Evolutionary conservation across 352 stramenopile species (phyloP), one percentile per base, ranked within the genome.

Genomic region (Phytopythium litorale): DNA sequence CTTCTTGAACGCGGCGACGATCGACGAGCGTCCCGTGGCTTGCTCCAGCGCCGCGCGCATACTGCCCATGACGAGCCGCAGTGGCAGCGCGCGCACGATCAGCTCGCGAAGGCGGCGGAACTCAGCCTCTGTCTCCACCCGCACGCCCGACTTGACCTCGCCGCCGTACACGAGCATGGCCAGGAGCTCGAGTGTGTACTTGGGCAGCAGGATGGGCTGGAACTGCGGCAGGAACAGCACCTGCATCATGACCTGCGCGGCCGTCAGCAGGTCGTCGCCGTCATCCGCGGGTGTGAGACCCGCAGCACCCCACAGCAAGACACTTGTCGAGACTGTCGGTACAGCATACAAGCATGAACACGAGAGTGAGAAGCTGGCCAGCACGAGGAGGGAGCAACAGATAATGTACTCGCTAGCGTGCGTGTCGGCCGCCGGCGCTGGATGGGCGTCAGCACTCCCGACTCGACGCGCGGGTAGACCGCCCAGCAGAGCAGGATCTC

Each of bases 401-500:
- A 7, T 28, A 0, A 69, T 81, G 68, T 70, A 95, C 86, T 92
- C 21, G 76, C 73, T 21, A 95, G 69, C n/a, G 82, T 95, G 50
- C 82, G 84, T n/a, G 86, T 90, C 15, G 84, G 81, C 49, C 72
- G 79, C 16, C 86, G 85, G n/a, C 79, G 78, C 15, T 82, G 80
- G 32, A 92, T 70, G 12, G 81, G 63, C 48, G 84, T 61, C 12
- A 95, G 37, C 16, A 92, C 61, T 1, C 80, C 83, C 18, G 64
- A 25, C 53, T 79, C 76, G 21, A 91, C 76, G 19, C 64, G 68
- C 53, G 80, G 82, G 52, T 85, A 75, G 32, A 70, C 75, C 19
- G 71, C 70, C 87, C 87, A 96, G 33, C 76, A 88, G 55, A 91
- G 80, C 28, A 92, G 71, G 13, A 94, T 57, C 61, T 96, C 87